Evolutionary conservation across 768 basidiomycete species (phyloP), one percentile per base, ranked within the genome.

Genomic region (Cubamyces lactineus): DNA sequence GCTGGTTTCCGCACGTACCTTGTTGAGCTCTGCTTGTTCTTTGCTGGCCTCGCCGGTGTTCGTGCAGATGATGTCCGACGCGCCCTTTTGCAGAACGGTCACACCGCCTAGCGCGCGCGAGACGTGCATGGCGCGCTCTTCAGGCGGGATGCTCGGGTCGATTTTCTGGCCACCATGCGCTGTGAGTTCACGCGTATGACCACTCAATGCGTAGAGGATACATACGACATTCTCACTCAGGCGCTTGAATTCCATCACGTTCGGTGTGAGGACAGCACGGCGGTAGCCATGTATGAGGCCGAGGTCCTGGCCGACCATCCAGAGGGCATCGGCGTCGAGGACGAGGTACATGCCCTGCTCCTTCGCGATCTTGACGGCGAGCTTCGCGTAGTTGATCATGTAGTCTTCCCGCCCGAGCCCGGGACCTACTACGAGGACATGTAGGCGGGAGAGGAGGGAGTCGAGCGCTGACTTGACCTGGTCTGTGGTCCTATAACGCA

Each of bases 271-370:
- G 17, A 99, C 88, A 0, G 91, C 90, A 19, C 91, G 84, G 19
- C 88, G 82, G 72, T 98, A 97, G 0, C 96, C 96, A 66, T 84
- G 81, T 60, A 99, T 85, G 57, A 92, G 72, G 5, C 81, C 76
- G 2, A 88, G 78, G 50, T 95, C 87, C 67, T 89, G 82, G 23
- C 93, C 87, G 23, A 96, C 80, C 74, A 95, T 80, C 80, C 82
- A 92, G 17, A 99, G 82, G 1, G 89, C 94, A 71, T 99, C 96
- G 0, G 96, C 97, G 69, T 99, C 97, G 16, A 99, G 80, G 17
- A 98, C 95, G 63, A 98, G 78, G 72, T 88, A 96, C 86, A 96
- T 90, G 55, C 87, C 88, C 40, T 83, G 80, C 68, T 83, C 75
- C 64, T 79, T 82, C 4, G 96, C 96, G 43, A 96, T 79, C 11